Base-by-base conservation (phyloP, 2,329 filamentous ascomycete species). In the Fusarium anthophilum region DNA sequence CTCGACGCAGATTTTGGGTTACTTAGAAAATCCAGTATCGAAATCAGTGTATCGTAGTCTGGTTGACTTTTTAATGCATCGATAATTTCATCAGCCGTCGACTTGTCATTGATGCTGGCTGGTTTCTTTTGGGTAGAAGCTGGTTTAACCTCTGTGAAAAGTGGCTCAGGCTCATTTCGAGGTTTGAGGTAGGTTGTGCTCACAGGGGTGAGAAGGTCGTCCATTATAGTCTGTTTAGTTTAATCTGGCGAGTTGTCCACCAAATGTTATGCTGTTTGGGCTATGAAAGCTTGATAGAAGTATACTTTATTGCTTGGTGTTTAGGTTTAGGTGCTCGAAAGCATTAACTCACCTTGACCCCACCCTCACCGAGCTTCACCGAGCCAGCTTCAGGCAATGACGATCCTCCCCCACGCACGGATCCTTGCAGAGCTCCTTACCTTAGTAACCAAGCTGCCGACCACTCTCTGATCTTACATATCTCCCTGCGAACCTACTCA, bases 51-150 rank as follows among this genome's bases (percentile, higher is more conserved):
- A 15, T 89, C 86, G 72, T 91, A 87, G 76, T 89, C 87, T 8
- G 93, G 92, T 74, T 94, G 88, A 45, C 82, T 85, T 70, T 87
- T 91, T 18, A 95, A 82, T 6, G 85, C 83, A 45, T 90, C 86
- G n/a, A 94, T 81, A 15, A 87, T 89, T 68, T 91, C 88, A 44
- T 88, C 85, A 12, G 73, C 24, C 77, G 82, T 60, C 79, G 85
- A 43, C 60, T 79, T 62, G 44, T 66, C 56, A 17, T 53, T 74
- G 55, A 13, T 58, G 35, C 12, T 63, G 20, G 30, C 64, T 24
- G 15, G 28, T 38, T 51, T 56, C 24, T 61, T 54, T 56, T 57
- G 28, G 7, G 60, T 43, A 30, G 69, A 74, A 12, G 70, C 43
- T 39, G 79, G 63, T 37, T 79, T 81, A n/a, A 83, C 79, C 48